A percentile compares a stretch with the other conserved stretches of the same genome.
Evolutionary conservation across 805 yeast species (phyloP).

Genomic region (Osmozyma mogii): DNA sequence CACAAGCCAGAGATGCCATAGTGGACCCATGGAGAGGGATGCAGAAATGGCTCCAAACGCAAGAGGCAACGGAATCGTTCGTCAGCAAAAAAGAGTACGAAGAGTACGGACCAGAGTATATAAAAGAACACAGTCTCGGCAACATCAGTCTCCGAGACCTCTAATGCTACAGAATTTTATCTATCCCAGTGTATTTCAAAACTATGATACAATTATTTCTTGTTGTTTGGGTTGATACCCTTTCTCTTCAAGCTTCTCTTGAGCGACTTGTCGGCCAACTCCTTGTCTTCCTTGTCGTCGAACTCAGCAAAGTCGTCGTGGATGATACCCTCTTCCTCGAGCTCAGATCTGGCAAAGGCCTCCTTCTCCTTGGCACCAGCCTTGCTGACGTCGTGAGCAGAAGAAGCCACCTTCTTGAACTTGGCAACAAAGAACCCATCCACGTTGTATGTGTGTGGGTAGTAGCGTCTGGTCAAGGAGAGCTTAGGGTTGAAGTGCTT

Average conservation of each 20-base stretch:
- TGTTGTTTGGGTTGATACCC: conserved; percentile 60
- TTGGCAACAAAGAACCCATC: conserved; percentile 98
- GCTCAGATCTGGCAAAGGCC: conserved; percentile 70
- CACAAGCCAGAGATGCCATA: conserved; percentile 58
- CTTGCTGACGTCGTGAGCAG: conserved; percentile 76
- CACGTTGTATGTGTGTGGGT: conserved; percentile 97
- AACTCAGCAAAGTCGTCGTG: conserved; percentile 81
- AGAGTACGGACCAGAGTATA: conserved; percentile 84
- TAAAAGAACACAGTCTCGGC: conserved; percentile 79
- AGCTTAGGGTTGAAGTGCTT: conserved; percentile 76
- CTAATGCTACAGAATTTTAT: conserved; percentile 1
- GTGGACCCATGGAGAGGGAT: conserved; percentile 93
- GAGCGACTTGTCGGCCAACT: conserved; percentile 60
- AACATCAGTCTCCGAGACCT: conserved; percentile 34
- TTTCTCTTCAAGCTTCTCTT: conserved; percentile 57
- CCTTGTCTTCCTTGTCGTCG: conserved; percentile 67
- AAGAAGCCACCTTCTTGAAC: conserved; percentile 82
- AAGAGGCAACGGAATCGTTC: conserved; percentile 37
- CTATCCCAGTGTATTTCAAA: too few relatives aligned
- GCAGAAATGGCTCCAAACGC: conserved; percentile 63
- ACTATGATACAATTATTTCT: conserved; percentile 11
- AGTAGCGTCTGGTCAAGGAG: conserved; percentile 84
- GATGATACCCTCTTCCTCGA: conserved; percentile 72
- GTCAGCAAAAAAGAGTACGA: conserved; percentile 69
- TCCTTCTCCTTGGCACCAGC: conserved; percentile 89